phyloP scores from a whole-genome alignment of 75 land plant genomes.

The Isoetes taiwanensis region DNA sequence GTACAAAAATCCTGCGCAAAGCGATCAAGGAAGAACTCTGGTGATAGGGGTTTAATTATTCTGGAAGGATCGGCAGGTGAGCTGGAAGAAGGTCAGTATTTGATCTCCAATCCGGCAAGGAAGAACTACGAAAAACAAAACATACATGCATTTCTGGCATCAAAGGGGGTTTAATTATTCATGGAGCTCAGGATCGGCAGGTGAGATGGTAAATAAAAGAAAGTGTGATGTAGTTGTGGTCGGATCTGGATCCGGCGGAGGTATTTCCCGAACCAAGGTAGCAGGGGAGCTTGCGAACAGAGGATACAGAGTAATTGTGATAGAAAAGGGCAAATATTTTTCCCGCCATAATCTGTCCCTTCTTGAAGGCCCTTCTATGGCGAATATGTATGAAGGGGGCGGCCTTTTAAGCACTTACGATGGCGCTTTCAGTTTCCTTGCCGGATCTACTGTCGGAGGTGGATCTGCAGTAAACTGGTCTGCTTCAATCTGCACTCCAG shows the following conservation, averaged over 20 bases:
- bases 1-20: constrained; percentile 27
- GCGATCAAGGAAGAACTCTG: no score
- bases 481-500: constrained; percentile 51
- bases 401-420: constrained; percentile 34
- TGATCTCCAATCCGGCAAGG: no score
- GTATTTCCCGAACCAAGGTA: no score
- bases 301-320: constrained; percentile 57
- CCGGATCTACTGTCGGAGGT: constrained; percentile 74
- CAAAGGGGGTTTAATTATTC: no score
- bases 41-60: no score
- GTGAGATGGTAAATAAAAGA: no score
- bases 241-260: constrained; percentile 89
- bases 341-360: constrained; percentile 29
- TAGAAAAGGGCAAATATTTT: constrained; percentile 78
- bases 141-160: no score
- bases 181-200: no score
- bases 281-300: constrained; percentile 53
- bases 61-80: no score
- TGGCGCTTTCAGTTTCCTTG: constrained; percentile 29
- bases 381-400: constrained; percentile 40
- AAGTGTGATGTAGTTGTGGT: constrained; percentile 68
- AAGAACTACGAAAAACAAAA: no score
- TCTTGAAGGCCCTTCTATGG: constrained; percentile 56
- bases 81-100: no score
- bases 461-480: constrained; percentile 85